phyloP scores from a whole-genome alignment of 139 green algal species.

The Chlamydomonas urium region DNA sequence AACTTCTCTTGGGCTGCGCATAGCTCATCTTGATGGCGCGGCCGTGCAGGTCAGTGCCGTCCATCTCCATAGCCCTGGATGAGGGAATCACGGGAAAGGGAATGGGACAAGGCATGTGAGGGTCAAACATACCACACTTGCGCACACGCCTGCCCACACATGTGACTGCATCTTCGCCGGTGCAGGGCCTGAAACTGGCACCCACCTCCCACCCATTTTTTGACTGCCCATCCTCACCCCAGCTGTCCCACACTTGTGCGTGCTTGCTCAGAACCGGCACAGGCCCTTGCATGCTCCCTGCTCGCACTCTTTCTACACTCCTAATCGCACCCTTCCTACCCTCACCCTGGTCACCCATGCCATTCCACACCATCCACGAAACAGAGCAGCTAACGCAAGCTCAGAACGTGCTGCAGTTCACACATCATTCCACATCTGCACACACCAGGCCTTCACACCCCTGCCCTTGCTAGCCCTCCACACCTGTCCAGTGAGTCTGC shows the following conservation, averaged over 20 bases:
- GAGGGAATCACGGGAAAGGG: not conserved
- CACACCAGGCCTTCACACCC: not conserved
- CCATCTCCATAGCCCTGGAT: slow-evolving; percentile 51
- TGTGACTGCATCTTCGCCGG: no score
- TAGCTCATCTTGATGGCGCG: slow-evolving; percentile 69
- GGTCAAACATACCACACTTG: no score
- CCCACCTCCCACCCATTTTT: not conserved
- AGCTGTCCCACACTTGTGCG: no score
- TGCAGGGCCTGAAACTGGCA: not conserved
- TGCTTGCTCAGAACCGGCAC: no score
- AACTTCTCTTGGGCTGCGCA: slow-evolving; percentile 47
- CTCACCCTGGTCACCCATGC: not conserved
- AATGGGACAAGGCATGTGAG: not conserved
- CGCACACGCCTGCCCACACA: no score
- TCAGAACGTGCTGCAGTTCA: not conserved
- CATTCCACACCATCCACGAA: not conserved
- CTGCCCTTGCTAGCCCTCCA: slow-evolving; percentile 1
- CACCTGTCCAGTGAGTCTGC: slow-evolving; percentile 51
- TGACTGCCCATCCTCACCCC: not conserved
- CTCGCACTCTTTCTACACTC: no score
- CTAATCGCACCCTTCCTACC: not conserved
- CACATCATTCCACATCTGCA: not conserved
- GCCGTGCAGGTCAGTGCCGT: slow-evolving; percentile 55
- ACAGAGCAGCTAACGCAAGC: not conserved
- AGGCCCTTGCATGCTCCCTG: no score